Conservation (phyloP, 352 stramenopile species). For the Phytophthora brassicae region DNA sequence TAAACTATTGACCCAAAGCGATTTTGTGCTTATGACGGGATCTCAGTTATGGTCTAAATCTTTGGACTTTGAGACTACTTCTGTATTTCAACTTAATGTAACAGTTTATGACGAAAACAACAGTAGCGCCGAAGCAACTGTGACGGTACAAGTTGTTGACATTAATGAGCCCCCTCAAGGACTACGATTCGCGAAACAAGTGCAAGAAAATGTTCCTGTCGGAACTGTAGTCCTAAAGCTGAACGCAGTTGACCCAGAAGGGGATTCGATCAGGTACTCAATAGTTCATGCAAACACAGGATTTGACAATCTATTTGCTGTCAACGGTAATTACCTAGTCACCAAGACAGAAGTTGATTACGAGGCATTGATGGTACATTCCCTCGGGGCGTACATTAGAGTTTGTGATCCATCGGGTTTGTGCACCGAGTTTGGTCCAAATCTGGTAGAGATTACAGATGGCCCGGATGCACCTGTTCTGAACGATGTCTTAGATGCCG, state of each 20-base stretch:
- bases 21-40: slow-evolving; percentile 15
- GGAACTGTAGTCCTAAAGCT: slow-evolving; percentile 29
- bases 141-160: slow-evolving; percentile 34
- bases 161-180: slow-evolving; percentile 36
- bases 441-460: slow-evolving; percentile 39
- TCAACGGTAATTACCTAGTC: slow-evolving; percentile 15
- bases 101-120: slow-evolving; percentile 26
- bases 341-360: slow-evolving; percentile 27
- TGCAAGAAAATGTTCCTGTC: slow-evolving; percentile 44
- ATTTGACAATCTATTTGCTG: slow-evolving; percentile 23
- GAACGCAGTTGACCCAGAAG: slow-evolving; percentile 39
- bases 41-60: slow-evolving; percentile 19
- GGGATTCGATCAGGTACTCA: slow-evolving; percentile 33
- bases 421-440: slow-evolving; percentile 46
- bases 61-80: slow-evolving; percentile 21
- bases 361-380: slow-evolving; percentile 16
- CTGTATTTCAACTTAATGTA: slow-evolving; percentile 29
- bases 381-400: slow-evolving; percentile 30
- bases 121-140: slow-evolving; percentile 10
- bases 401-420: slow-evolving; percentile 46
- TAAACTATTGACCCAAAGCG: slow-evolving; percentile 9
- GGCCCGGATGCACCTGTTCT: slow-evolving; percentile 48
- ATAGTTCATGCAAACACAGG: slow-evolving; percentile 8
- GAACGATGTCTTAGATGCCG: slow-evolving; percentile 1
- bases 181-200: slow-evolving; percentile 21